These are phyloP conservation scores for Suillus discolor DNA, from an alignment of 768 basidiomycete species.

Conservation along the genomic window DNA sequence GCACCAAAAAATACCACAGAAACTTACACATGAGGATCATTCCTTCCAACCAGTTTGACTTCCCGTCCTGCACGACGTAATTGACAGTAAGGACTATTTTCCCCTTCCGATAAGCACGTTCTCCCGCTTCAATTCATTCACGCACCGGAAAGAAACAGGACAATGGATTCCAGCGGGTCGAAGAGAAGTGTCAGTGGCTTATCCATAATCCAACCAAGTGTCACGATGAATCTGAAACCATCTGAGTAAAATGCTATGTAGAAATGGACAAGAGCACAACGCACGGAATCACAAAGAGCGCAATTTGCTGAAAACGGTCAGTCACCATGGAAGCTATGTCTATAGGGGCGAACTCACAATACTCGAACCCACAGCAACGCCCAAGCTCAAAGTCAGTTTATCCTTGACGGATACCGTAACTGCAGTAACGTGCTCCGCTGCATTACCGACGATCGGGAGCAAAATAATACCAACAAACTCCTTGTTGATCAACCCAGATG, in stretches of 20 bases:
- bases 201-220: slow-evolving; percentile 77
- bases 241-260: slow-evolving; percentile 10
- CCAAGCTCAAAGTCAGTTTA: slow-evolving; percentile 84
- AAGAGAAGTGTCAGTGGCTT: slow-evolving; percentile 84
- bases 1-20: neutral
- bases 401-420: slow-evolving; percentile 90
- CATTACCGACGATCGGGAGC: slow-evolving; percentile 90
- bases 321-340: neutral
- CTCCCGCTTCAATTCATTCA: neutral
- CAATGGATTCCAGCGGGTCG: slow-evolving; percentile 78
- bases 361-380: slow-evolving; percentile 87
- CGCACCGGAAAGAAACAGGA: slow-evolving; percentile 24
- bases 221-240: slow-evolving; percentile 62
- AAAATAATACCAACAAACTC: slow-evolving; percentile 89
- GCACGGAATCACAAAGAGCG: slow-evolving; percentile 67
- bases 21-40: slow-evolving; percentile 66
- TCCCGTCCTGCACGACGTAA: slow-evolving; percentile 84
- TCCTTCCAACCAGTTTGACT: slow-evolving; percentile 91
- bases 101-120: neutral
- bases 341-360: slow-evolving; percentile 51
- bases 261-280: slow-evolving; percentile 20
- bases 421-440: slow-evolving; percentile 90
- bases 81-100: slow-evolving; percentile 75
- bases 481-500: slow-evolving; percentile 55
- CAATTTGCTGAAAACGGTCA: slow-evolving; percentile 58